Conservation (phyloP, 2,329 filamentous ascomycete genomes). For the Trichoderma koningii region DNA sequence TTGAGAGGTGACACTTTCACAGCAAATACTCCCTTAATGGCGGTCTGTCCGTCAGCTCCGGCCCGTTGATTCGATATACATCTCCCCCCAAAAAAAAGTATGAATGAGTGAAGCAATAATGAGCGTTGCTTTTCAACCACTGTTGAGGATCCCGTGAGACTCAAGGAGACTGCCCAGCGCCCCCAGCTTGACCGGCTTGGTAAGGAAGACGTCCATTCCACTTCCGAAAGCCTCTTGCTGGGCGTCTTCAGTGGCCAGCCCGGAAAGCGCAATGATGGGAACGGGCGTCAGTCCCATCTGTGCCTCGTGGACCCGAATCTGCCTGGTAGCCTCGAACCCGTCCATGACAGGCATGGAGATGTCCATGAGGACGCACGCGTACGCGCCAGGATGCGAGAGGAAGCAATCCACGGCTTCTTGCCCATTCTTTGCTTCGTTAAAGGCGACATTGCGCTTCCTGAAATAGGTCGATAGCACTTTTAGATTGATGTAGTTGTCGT, state of each 20-base stretch:
- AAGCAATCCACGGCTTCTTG: conserved; percentile 36
- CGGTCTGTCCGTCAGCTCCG: neutral
- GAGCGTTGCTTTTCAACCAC: neutral
- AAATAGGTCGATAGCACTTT: conserved; percentile 37
- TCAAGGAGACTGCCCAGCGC: conserved; percentile 35
- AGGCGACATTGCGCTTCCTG: conserved; percentile 34
- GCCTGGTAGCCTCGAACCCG: conserved; percentile 49
- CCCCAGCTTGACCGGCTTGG: conserved; percentile 51
- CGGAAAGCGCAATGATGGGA: conserved; percentile 54
- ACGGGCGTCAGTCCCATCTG: conserved; percentile 42
- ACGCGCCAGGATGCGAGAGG: conserved; percentile 24
- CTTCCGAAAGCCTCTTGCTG: conserved; percentile 54
- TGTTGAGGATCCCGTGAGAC: conserved; percentile 14
- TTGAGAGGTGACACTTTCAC: neutral
- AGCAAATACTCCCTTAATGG: neutral
- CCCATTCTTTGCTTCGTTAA: conserved; percentile 34
- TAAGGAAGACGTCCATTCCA: conserved; percentile 55
- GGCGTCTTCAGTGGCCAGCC: conserved; percentile 49
- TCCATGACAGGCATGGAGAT: conserved; percentile 59
- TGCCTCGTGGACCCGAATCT: conserved; percentile 49
- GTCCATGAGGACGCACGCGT: conserved; percentile 44
- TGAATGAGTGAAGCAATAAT: neutral
- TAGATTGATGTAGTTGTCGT: conserved; percentile 44
- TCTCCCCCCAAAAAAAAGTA: neutral
- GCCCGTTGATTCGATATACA: neutral